A percentile compares a stretch with the other conserved stretches of the same genome.
phyloP scores from a whole-genome alignment of 352 stramenopile genomes.

The Lagenidium sp. region DNA sequence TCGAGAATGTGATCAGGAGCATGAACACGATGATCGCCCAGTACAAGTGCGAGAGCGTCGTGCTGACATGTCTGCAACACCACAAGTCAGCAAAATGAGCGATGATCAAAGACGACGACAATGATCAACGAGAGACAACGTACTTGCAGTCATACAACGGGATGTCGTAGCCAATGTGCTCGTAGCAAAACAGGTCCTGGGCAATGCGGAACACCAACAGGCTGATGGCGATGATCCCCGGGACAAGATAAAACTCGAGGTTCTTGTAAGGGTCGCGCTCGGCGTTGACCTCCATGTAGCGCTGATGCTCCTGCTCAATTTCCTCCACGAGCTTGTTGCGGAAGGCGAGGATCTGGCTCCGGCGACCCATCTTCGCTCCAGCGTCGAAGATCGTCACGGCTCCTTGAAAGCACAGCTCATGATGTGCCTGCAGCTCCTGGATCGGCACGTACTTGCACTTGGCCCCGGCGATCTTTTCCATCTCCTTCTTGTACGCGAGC shows the following conservation, averaged over 20 bases:
- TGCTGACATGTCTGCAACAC: slow-evolving; percentile 64
- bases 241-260: slow-evolving; percentile 91
- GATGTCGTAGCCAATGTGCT: slow-evolving; percentile 77
- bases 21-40: slow-evolving; percentile 33
- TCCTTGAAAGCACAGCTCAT: slow-evolving; percentile 71
- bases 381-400: slow-evolving; percentile 89
- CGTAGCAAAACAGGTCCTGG: slow-evolving; percentile 79
- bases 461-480: slow-evolving; percentile 86
- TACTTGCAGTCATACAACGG: slow-evolving; percentile 90
- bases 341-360: slow-evolving; percentile 86
- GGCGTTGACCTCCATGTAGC: slow-evolving; percentile 93
- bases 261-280: slow-evolving; percentile 94
- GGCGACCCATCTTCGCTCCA: slow-evolving; percentile 93
- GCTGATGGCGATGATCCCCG: slow-evolving; percentile 80
- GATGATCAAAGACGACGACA: too few relatives aligned
- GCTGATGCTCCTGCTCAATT: slow-evolving; percentile 85
- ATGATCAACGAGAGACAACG: slow-evolving; percentile 29
- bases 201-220: slow-evolving; percentile 87
- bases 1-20: slow-evolving; percentile 62
- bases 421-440: slow-evolving; percentile 86
- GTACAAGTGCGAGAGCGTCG: slow-evolving; percentile 78
- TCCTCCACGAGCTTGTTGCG: slow-evolving; percentile 75
- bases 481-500: slow-evolving; percentile 90
- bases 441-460: slow-evolving; percentile 85
- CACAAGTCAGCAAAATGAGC: too few relatives aligned